phyloP scores from a whole-genome alignment of 768 basidiomycete species.

The Termitomyces sp. region DNA sequence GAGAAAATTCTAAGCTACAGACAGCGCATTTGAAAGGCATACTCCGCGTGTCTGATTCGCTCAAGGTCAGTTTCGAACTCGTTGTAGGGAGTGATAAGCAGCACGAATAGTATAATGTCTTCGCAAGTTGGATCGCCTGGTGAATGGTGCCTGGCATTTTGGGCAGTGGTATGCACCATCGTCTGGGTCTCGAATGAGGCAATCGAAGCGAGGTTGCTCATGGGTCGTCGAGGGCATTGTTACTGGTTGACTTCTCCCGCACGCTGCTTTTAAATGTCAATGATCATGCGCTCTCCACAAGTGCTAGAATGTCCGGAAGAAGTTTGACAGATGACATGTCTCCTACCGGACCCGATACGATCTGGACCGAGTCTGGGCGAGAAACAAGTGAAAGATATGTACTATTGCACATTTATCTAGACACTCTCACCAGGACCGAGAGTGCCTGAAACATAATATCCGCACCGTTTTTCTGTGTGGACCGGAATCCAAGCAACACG shows the following conservation, averaged over 20 bases:
- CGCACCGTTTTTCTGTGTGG: neutral
- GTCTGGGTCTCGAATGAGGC: neutral
- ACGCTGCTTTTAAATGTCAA: neutral
- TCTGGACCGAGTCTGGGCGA: neutral
- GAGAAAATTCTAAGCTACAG: neutral
- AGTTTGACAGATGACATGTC: neutral
- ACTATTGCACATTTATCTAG: neutral
- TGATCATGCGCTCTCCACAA: neutral
- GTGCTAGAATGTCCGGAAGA: neutral
- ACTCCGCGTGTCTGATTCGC: neutral
- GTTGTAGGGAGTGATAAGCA: neutral
- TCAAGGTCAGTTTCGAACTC: neutral
- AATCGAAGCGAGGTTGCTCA: neutral
- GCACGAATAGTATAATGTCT: conserved; percentile 1
- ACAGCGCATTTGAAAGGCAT: neutral
- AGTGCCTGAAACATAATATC: neutral
- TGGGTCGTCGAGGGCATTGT: neutral
- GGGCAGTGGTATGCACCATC: conserved; percentile 1
- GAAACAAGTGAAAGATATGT: neutral
- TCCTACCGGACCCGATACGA: neutral
- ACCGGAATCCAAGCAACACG: too few species aligned
- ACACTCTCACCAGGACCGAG: neutral
- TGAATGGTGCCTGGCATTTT: neutral
- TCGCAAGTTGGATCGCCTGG: neutral
- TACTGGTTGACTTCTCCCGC: neutral